phyloP scores from a whole-genome alignment of 2,329 filamentous ascomycete genomes.

The Ascochyta fabae region DNA sequence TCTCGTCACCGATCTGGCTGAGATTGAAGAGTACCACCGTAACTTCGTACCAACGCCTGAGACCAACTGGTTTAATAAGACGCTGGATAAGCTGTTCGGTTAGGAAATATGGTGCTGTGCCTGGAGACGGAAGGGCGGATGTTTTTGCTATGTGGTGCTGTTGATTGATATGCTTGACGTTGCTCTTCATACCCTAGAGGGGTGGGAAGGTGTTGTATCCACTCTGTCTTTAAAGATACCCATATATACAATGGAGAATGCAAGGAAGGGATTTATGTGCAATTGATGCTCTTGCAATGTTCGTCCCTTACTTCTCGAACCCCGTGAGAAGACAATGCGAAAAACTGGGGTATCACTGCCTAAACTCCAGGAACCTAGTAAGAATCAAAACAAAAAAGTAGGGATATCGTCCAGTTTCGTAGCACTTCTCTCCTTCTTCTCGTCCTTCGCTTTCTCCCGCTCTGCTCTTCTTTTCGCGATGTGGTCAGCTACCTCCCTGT shows the following conservation, averaged over 20 bases:
- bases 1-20: slow-evolving; percentile 66
- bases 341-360: slow-evolving; percentile 4
- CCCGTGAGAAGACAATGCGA: neutral
- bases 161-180: neutral
- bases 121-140: neutral
- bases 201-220: neutral
- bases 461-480: slow-evolving; percentile 42
- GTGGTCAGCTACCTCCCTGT: slow-evolving; percentile 35
- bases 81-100: slow-evolving; percentile 56
- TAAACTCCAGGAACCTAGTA: neutral
- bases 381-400: slow-evolving; percentile 52
- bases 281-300: neutral
- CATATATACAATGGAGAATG: neutral
- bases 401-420: slow-evolving; percentile 51
- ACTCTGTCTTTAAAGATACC: neutral
- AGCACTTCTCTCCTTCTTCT: slow-evolving; percentile 31
- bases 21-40: slow-evolving; percentile 71
- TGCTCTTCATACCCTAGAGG: neutral
- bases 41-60: slow-evolving; percentile 64
- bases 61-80: slow-evolving; percentile 51
- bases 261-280: neutral
- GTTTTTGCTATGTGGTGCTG: neutral
- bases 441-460: slow-evolving; percentile 33
- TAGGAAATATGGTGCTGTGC: slow-evolving; percentile 10
- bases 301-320: neutral